Percentiles rank a stretch among this genome's conserved stretches.
Conservation (phyloP, 345 rosid genomes). For the Nephelium lappaceum region DNA sequence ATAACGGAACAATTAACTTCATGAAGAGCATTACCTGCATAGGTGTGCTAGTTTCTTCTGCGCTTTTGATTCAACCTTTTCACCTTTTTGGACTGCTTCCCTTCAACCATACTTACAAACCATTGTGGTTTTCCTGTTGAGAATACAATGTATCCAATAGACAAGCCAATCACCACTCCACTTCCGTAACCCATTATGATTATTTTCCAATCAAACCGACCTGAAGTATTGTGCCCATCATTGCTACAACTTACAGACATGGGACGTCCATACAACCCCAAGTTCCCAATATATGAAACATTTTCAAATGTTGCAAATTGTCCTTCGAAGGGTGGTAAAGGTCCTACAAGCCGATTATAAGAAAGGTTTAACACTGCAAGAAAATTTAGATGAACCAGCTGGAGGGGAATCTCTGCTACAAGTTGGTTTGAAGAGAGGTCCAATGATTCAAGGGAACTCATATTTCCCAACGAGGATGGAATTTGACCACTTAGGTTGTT, state of each 20-base stretch:
- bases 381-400: neutral
- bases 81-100: neutral
- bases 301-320: neutral
- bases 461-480: neutral
- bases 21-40: neutral
- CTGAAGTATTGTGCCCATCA: neutral
- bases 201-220: conserved; percentile 9
- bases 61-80: neutral
- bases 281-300: neutral
- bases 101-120: conserved; percentile 13
- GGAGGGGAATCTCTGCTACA: neutral
- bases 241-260: neutral
- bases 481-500: neutral
- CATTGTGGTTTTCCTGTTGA: conserved; percentile 2
- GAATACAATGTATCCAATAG: conserved; percentile 13
- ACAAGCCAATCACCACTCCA: conserved; percentile 7
- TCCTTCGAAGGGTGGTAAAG: neutral
- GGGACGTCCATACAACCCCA: neutral
- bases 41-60: neutral
- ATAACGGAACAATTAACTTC: no score
- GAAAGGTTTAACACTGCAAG: neutral
- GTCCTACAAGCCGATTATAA: neutral
- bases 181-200: conserved; percentile 9
- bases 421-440: neutral
- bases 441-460: neutral